Base-by-base conservation (phyloP, 73 alveolate genomes). In the Paramecium octaurelia region DNA sequence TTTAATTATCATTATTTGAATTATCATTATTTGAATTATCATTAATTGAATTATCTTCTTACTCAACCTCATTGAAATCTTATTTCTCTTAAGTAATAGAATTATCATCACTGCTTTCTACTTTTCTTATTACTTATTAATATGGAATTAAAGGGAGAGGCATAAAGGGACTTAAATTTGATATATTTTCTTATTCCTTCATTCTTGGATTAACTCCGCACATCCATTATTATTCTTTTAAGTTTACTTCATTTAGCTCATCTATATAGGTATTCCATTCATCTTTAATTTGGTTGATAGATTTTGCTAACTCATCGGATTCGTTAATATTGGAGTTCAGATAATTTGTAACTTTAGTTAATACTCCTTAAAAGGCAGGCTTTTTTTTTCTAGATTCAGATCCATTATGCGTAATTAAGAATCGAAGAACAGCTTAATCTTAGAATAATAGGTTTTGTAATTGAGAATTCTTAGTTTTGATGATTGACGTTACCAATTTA, bases 161-260 rank as follows among this genome's bases (percentile, higher is more conserved):
- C 9, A 8, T 1, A 31, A 34, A n/a, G 0, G 84, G 48, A 34
- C 27, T 8, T 0, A 0, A 21, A 27, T 4, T 8, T 64, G 8
- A 23, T 0, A 7, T 3, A 34, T 64, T 64, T 2, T 8, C 6
- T 27, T 34, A 7, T 8, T 64, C 50, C 35, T 73, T 43, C 40
- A 16, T 36, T 73, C 46, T 73, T 9, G 87, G 87, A 73, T 73
- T 73, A 7, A 73, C 36, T 73, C 87, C 87, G n/a, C 20, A 43
- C 54, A 73, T 73, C 87, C 87, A 73, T 73, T 34, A 18, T 73
- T 4, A 20, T 73, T 73, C 87, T 21, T 36, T 73, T 73, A 2
- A 8, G 12, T 73, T 73, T 35, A 40, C 35, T 36, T 73, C 87
- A 29, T 9, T 21, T 73, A 73, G 35, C n/a, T 35, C 40, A 29